Percentiles rank a stretch among this genome's conserved stretches.
phyloP scores from a whole-genome alignment of 2,329 filamentous ascomycete genomes.

The Teratosphaeria viscida region DNA sequence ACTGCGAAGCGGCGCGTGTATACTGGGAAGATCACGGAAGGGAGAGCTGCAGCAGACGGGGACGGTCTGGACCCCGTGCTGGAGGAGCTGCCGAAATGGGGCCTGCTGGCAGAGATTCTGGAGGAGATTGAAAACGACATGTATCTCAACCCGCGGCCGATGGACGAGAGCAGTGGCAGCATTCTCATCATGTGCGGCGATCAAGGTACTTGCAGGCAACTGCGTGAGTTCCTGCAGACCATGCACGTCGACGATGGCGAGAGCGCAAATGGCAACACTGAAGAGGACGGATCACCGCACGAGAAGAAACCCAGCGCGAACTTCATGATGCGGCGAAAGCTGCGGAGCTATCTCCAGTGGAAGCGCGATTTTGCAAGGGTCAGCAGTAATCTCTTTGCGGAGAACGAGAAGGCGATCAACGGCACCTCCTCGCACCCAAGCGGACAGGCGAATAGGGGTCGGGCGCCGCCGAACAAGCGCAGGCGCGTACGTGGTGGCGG shows the following conservation, averaged over 20 bases:
- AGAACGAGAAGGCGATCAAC: slow-evolving; percentile 68
- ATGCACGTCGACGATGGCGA: slow-evolving; percentile 55
- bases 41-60: slow-evolving; percentile 40
- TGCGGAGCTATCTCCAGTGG: slow-evolving; percentile 83
- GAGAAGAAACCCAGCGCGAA: slow-evolving; percentile 55
- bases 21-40: slow-evolving; percentile 56
- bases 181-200: slow-evolving; percentile 95
- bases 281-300: slow-evolving; percentile 42
- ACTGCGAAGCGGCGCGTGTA: slow-evolving; percentile 84
- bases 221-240: slow-evolving; percentile 81
- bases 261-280: slow-evolving; percentile 19
- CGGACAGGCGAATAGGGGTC: slow-evolving; percentile 41
- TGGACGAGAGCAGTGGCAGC: slow-evolving; percentile 80
- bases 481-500: slow-evolving; percentile 75
- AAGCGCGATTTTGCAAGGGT: slow-evolving; percentile 82
- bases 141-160: slow-evolving; percentile 66
- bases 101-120: slow-evolving; percentile 73
- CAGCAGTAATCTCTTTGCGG: slow-evolving; percentile 64
- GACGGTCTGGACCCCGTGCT: slow-evolving; percentile 67
- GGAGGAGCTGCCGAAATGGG: slow-evolving; percentile 94
- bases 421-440: slow-evolving; percentile 42
- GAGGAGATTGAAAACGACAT: slow-evolving; percentile 88
- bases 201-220: slow-evolving; percentile 71
- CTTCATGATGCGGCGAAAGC: slow-evolving; percentile 81
- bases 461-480: slow-evolving; percentile 72